Conservation (phyloP, 2,329 filamentous ascomycete species). For the Hirsutella minnesotensis region DNA sequence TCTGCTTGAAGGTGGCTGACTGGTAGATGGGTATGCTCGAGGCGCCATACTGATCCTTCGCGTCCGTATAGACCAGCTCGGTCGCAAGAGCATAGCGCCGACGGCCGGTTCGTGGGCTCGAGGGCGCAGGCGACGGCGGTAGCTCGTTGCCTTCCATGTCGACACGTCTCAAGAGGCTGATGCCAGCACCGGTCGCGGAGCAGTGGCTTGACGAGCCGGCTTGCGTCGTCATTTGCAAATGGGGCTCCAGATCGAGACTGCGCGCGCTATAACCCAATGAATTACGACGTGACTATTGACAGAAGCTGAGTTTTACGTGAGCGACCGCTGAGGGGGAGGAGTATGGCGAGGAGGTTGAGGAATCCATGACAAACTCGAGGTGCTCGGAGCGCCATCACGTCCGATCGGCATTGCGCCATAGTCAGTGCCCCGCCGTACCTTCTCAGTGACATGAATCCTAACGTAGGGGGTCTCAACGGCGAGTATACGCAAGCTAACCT, state of each 20-base stretch:
- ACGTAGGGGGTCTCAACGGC: too few species aligned
- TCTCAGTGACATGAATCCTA: too few species aligned
- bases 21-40: conserved; percentile 97
- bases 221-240: background rate
- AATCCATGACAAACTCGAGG: too few species aligned
- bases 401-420: too few species aligned
- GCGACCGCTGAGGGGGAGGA: too few species aligned
- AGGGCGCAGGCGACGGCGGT: conserved; percentile 85
- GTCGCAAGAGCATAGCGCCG: conserved; percentile 85
- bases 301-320: too few species aligned
- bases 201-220: background rate
- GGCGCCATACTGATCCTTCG: conserved; percentile 92
- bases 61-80: conserved; percentile 91
- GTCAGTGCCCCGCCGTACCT: too few species aligned
- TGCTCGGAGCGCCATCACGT: too few species aligned
- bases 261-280: too few species aligned
- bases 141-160: conserved; percentile 77
- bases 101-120: conserved; percentile 73
- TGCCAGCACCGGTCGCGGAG: background rate
- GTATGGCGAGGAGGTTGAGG: background rate
- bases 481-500: too few species aligned
- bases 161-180: conserved; percentile 41
- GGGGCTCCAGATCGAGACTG: background rate
- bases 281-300: too few species aligned
- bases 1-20: conserved; percentile 96